Conservation (phyloP, 768 basidiomycete genomes). For the Russula vinacea region DNA sequence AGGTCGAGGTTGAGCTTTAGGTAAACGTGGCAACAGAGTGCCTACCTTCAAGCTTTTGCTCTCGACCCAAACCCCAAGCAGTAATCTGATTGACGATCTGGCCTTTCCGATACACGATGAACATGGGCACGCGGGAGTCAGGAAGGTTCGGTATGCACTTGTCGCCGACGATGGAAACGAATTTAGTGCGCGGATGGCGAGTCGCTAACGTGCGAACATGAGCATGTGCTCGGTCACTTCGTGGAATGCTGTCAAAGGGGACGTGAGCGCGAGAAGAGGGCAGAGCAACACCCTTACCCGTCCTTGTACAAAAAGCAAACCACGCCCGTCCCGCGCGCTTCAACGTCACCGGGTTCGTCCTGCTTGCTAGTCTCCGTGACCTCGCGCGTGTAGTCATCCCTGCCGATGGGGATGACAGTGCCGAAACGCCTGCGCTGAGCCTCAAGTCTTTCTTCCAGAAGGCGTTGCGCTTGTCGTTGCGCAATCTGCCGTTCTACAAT, state of each 20-base stretch:
- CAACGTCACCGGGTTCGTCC: slow-evolving; percentile 61
- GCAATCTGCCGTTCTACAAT: slow-evolving; percentile 73
- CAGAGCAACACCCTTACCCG: slow-evolving; percentile 53
- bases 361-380: slow-evolving; percentile 88
- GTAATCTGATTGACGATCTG: slow-evolving; percentile 83
- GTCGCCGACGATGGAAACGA: slow-evolving; percentile 91
- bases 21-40: slow-evolving; percentile 9
- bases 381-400: slow-evolving; percentile 92
- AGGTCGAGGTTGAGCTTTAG: background rate
- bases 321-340: slow-evolving; percentile 79
- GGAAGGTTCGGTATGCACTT: slow-evolving; percentile 97
- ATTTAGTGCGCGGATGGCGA: slow-evolving; percentile 89
- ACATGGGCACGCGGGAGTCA: slow-evolving; percentile 84
- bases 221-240: slow-evolving; percentile 70
- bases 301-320: slow-evolving; percentile 96
- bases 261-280: background rate
- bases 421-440: slow-evolving; percentile 73
- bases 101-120: slow-evolving; percentile 91
- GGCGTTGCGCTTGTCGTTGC: slow-evolving; percentile 57
- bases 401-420: slow-evolving; percentile 77
- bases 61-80: slow-evolving; percentile 77
- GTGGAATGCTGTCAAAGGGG: slow-evolving; percentile 55
- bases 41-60: slow-evolving; percentile 73
- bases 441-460: slow-evolving; percentile 58
- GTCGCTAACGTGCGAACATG: slow-evolving; percentile 71